A percentile compares a stretch with the other conserved stretches of the same genome.
phyloP scores from a whole-genome alignment of 2,329 filamentous ascomycete species.

The Neofusicoccum umdonicola region DNA sequence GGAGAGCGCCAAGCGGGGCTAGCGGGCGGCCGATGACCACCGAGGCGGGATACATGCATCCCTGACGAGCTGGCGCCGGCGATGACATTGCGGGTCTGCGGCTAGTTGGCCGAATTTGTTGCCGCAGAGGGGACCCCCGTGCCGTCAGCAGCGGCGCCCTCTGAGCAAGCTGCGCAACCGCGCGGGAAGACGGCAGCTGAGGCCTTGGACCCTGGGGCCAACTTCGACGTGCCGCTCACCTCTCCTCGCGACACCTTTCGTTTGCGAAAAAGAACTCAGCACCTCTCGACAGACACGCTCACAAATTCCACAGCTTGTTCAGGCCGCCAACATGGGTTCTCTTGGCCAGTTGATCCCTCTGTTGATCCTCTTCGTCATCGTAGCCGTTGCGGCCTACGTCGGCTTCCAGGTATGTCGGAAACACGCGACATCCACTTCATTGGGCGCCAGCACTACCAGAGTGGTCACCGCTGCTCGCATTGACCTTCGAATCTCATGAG shows the following conservation, averaged over 20 bases:
- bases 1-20: neutral
- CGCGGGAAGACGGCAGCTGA: neutral
- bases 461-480: conserved; percentile 8
- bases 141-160: no score
- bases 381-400: conserved; percentile 61
- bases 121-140: no score
- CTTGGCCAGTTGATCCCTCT: conserved; percentile 61
- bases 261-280: neutral
- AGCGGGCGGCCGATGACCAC: neutral
- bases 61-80: neutral
- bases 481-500: neutral
- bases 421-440: neutral
- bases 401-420: conserved; percentile 57
- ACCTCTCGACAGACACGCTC: neutral
- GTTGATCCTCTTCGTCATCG: conserved; percentile 59
- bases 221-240: neutral
- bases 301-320: conserved; percentile 27
- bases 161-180: neutral
- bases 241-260: neutral
- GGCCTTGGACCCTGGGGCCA: neutral
- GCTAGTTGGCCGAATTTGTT: no score
- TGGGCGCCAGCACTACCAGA: neutral
- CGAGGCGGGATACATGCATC: neutral
- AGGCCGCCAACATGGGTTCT: conserved; percentile 36
- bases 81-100: no score